These are phyloP conservation scores for Botrytis aclada DNA, from an alignment of 2,329 filamentous ascomycete species.

Conservation along the genomic window DNA sequence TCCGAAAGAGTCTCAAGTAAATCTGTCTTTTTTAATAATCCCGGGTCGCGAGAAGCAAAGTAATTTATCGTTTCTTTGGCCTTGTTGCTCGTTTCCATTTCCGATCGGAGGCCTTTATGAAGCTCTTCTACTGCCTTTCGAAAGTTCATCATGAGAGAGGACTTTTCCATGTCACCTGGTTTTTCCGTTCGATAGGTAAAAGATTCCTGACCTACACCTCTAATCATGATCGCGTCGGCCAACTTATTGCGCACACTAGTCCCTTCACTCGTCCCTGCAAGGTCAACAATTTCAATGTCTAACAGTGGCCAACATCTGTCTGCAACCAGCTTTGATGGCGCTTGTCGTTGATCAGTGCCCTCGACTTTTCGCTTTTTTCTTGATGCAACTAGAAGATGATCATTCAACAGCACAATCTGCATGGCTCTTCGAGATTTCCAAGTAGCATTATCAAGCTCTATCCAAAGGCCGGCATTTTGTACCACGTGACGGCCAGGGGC, in stretches of 20 bases:
- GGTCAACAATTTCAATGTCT: conserved; percentile 89
- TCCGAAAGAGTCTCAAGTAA: conserved; percentile 74
- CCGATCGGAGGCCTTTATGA: conserved; percentile 77
- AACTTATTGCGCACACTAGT: conserved; percentile 60
- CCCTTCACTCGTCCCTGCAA: conserved; percentile 64
- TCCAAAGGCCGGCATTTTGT: conserved; percentile 88
- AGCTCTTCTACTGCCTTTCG: conserved; percentile 91
- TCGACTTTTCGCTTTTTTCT: conserved; percentile 90
- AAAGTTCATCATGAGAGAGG: conserved; percentile 78
- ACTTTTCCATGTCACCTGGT: conserved; percentile 74
- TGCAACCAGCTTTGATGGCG: conserved; percentile 75
- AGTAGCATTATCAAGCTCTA: conserved; percentile 94
- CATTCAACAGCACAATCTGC: conserved; percentile 89
- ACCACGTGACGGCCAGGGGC: conserved; percentile 89
- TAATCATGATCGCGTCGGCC: conserved; percentile 84
- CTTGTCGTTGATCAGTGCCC: conserved; percentile 49
- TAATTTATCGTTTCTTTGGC: conserved; percentile 82
- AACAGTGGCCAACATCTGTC: conserved; percentile 92
- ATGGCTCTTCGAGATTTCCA: conserved; percentile 91
- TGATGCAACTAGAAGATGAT: conserved; percentile 86
- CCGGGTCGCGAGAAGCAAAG: conserved; percentile 74
- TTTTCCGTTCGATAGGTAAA: conserved; percentile 94
- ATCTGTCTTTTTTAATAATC: conserved; percentile 74
- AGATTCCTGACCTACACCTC: conserved; percentile 80
- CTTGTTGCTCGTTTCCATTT: conserved; percentile 83